Base-by-base conservation (phyloP, 1,284 basidiomycete species). In the Ustilago cynodontis region DNA sequence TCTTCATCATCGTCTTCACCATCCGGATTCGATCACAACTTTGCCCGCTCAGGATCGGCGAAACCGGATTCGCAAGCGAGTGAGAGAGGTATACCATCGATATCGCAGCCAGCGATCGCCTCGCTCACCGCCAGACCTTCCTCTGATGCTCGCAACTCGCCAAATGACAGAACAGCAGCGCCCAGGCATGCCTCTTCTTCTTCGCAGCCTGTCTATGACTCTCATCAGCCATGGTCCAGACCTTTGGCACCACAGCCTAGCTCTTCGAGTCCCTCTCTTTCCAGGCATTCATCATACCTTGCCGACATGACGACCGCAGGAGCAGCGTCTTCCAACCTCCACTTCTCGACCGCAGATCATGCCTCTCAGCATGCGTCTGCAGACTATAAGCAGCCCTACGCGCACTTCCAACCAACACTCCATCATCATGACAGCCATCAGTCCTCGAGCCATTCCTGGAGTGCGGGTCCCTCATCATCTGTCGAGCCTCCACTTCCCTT, bases 401-500 rank as follows among this genome's bases (percentile, higher is more conserved):
- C 45, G 59, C 69, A 65, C 29, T 39, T 49, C 13, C 70, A 63
- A 28, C 56, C 56, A 16, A 45, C 53, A 11, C 57, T 51, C n/a
- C 52, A 66, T 43, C 58, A 60, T 8, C 28, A 33, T 29, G 9
- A 24, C 24, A 54, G 58, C 28, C 26, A 52, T 28, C 64, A 39
- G 33, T 50, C 43, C 14, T 41, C 70, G 8, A 45, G 62, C 18
- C 62, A 57, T 13, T 16, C 59, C 10, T 71, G 69, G 63, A 37
- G 51, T 7, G 16, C 59, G 8, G 47, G 54, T 1, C 47, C 59
- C 7, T 51, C 59, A 16, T 49, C 47, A 1, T 14, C 24, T 11
- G 47, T 28, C n/a, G 59, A 62, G 5, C 2, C 45, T n/a, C 55
- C 59, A 26, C 51, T 45, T 29, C 26, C 54, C 26, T 63, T 55